phyloP scores from a whole-genome alignment of 2,329 filamentous ascomycete species.

The Amylocarpus encephaloides region DNA sequence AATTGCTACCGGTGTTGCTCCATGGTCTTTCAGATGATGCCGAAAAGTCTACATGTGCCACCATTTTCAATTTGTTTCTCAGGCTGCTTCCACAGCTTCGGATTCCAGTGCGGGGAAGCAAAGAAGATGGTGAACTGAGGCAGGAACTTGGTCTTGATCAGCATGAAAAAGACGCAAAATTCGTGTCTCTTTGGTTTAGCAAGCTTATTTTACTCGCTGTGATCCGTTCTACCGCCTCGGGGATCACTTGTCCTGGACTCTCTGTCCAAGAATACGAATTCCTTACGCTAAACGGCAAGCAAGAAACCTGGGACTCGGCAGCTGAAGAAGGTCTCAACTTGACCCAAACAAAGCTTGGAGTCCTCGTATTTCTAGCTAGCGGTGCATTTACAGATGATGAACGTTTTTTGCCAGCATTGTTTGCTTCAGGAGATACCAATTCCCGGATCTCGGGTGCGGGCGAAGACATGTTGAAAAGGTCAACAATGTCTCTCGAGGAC shows the following conservation, averaged over 20 bases:
- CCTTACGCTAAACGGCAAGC: conserved; percentile 58
- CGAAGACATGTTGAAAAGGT: conserved; percentile 82
- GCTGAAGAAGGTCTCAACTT: conserved; percentile 57
- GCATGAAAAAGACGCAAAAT: conserved; percentile 57
- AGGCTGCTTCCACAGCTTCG: conserved; percentile 65
- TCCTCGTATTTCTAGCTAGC: conserved; percentile 69
- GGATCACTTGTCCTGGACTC: conserved; percentile 47
- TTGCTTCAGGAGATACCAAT: conserved; percentile 76
- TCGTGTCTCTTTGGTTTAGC: conserved; percentile 68
- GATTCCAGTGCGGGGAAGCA: conserved; percentile 69
- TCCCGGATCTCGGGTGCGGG: conserved; percentile 76
- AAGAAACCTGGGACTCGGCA: conserved; percentile 60
- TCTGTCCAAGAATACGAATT: conserved; percentile 62
- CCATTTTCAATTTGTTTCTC: conserved; percentile 77
- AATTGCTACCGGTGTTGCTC: conserved; percentile 65
- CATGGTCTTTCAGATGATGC: conserved; percentile 58
- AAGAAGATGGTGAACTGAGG: conserved; percentile 68
- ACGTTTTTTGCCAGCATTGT: conserved; percentile 76
- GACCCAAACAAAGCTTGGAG: conserved; percentile 62
- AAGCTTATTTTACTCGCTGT: conserved; percentile 68
- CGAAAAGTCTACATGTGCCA: conserved; percentile 47
- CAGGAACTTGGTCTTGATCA: conserved; percentile 59
- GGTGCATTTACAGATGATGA: conserved; percentile 80
- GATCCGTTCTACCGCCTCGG: conserved; percentile 31
- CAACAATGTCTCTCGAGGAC: conserved; percentile 68